phyloP scores from a whole-genome alignment of 371 early-diverging fungal species.

The Syncephalastrum monosporum region DNA sequence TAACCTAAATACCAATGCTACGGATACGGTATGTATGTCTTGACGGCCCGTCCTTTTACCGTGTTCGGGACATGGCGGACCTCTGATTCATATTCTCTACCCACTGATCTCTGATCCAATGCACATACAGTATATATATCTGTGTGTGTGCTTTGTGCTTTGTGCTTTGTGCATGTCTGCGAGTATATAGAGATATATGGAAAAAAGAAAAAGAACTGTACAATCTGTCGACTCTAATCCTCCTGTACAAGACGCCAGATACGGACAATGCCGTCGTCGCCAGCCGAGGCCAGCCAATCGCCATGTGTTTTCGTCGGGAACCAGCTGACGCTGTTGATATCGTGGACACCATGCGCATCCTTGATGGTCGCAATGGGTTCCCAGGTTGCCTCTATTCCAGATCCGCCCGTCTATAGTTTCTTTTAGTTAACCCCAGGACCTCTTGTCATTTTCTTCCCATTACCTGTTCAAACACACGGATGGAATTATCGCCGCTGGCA shows the following conservation, averaged over 20 bases:
- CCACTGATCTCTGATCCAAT: no score
- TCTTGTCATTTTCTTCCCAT: neutral
- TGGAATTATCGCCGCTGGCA: constrained; percentile 81
- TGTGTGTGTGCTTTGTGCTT: no score
- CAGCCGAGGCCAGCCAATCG: constrained; percentile 77
- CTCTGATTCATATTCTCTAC: no score
- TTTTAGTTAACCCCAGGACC: neutral
- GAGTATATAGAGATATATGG: constrained; percentile 4
- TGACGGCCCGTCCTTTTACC: no score
- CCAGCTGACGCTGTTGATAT: constrained; percentile 90
- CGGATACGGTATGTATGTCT: no score
- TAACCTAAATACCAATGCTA: no score
- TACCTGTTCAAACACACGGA: constrained; percentile 65
- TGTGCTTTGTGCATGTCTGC: no score
- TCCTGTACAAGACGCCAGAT: constrained; percentile 63
- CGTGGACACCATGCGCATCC: constrained; percentile 79
- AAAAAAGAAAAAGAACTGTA: constrained; percentile 4
- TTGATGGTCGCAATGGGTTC: constrained; percentile 38
- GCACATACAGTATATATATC: no score
- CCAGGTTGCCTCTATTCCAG: constrained; percentile 29
- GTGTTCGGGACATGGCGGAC: no score
- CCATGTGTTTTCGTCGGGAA: constrained; percentile 63
- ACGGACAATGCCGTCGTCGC: constrained; percentile 85
- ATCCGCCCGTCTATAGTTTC: neutral
- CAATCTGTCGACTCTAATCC: constrained; percentile 9